These are phyloP conservation scores for Daldinia grandis DNA, from an alignment of 495 filamentous ascomycete genomes.

Conservation along the genomic window DNA sequence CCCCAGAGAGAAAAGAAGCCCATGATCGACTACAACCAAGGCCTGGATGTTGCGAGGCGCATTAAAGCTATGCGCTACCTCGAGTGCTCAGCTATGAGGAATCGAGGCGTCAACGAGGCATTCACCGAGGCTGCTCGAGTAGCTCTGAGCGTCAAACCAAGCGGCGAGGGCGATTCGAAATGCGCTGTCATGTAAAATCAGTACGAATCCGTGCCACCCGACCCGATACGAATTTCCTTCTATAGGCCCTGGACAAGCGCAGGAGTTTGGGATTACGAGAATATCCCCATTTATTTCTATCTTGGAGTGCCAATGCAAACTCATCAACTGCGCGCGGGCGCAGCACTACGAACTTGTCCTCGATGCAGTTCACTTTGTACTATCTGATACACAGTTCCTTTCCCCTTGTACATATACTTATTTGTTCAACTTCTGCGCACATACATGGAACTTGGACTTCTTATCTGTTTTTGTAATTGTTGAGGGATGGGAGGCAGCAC, in stretches of 20 bases:
- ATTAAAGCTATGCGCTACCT: constrained; percentile 91
- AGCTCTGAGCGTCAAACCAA: constrained; percentile 90
- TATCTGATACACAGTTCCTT: constrained; percentile 14
- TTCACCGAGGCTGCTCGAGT: constrained; percentile 98
- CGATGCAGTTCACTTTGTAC: constrained; percentile 20
- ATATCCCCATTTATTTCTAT: constrained; percentile 27
- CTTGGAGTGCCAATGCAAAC: constrained; percentile 8
- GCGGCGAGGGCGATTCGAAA: constrained; percentile 74
- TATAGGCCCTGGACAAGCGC: constrained; percentile 33
- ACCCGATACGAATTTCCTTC: constrained; percentile 41
- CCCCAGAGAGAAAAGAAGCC: constrained; percentile 66
- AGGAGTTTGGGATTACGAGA: constrained; percentile 35
- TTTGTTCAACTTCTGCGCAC: constrained; percentile 25
- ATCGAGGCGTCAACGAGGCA: constrained; percentile 95
- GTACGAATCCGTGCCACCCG: neutral
- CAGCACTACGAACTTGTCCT: constrained; percentile 13
- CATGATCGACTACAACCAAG: constrained; percentile 91
- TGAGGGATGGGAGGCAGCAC: constrained; percentile 7
- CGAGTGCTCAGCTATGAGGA: constrained; percentile 98
- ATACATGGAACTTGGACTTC: constrained; percentile 26
- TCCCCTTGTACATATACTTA: constrained; percentile 39
- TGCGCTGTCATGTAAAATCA: constrained; percentile 64
- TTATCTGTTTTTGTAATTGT: constrained; percentile 40
- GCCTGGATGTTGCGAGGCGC: constrained; percentile 88
- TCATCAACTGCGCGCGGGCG: constrained; percentile 2